Evolutionary conservation across 257 asterid species (phyloP).

Genomic region (Knoxia roxburghii): DNA sequence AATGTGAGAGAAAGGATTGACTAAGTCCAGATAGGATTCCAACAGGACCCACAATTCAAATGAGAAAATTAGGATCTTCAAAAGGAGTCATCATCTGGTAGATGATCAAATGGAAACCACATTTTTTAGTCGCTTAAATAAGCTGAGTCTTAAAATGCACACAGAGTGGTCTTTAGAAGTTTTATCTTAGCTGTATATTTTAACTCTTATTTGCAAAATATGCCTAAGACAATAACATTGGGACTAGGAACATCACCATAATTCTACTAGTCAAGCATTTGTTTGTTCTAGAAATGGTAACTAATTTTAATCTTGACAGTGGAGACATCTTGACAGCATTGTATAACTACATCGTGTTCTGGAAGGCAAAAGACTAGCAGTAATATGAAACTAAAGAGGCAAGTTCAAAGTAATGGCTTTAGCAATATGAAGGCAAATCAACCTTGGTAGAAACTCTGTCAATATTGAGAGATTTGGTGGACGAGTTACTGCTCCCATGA

Average conservation of each 20-base stretch:
- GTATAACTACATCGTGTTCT: not conserved
- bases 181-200: not conserved
- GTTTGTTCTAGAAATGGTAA: not conserved
- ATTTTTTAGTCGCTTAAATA: no score
- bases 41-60: no score
- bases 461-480: slow-evolving; percentile 95
- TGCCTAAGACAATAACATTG: not conserved
- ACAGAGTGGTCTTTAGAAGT: no score
- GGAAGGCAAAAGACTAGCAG: not conserved
- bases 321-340: not conserved
- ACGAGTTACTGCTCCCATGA: slow-evolving; percentile 95
- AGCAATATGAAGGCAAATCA: slow-evolving; percentile 18
- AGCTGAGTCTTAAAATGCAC: no score
- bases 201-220: not conserved
- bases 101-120: not conserved
- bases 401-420: not conserved
- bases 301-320: not conserved
- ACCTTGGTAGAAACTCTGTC: slow-evolving; percentile 97
- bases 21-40: no score
- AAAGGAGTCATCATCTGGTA: no score
- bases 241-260: not conserved
- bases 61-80: no score
- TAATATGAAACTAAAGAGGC: not conserved
- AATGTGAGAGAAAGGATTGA: not conserved
- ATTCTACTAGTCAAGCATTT: not conserved